Base-by-base conservation (phyloP, 2,329 filamentous ascomycete species). In the Geosmithia morbida region DNA sequence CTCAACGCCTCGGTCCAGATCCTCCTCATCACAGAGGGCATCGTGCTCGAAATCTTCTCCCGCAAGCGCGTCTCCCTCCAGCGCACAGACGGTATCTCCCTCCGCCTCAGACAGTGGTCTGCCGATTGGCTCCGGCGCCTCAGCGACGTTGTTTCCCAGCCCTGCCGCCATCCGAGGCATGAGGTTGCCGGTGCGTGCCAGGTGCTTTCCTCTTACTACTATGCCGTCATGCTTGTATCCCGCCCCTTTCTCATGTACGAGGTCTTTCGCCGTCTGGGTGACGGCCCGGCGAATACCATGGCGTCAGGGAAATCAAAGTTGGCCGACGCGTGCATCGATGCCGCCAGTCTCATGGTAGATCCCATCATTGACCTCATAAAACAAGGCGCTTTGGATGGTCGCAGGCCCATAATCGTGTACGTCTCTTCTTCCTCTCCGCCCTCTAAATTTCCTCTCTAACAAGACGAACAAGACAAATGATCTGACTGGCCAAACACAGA, bases 181-280 rank as follows among this genome's bases (percentile, higher is more conserved):
- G 60, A 64, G 47, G 56, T 64, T 0, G 64, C 65, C 7, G 73
- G 72, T 1, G 71, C 72, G 0, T 74, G 70, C 26, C 71, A 74
- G 54, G 66, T 74, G 0, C 55, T 77, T 7, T 64, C 68, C 1
- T 70, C 71, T 2, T 77, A 76, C 48, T 75, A 75, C 55, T 76
- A 77, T 49, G 69, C 71, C 1, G 73, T 76, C n/a, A 76, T 77
- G 62, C 62, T 77, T 2, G 71, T 76, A 0, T 72, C 73, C 0
- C 61, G 73, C 1, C 73, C 73, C 0, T 77, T 77, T 46, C 61
- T 77, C 7, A 75, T 76, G 71, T 74, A 73, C 45, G 72, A 76
- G 54, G 59, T 76, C 2, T 69, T 66, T 46, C 64, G 65, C 26
- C 61, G 72, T 0, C 51, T 75, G 3, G 63, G 65, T 0, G 67